phyloP scores from a whole-genome alignment of 345 rosid genomes.

The Rhodomyrtus tomentosa region DNA sequence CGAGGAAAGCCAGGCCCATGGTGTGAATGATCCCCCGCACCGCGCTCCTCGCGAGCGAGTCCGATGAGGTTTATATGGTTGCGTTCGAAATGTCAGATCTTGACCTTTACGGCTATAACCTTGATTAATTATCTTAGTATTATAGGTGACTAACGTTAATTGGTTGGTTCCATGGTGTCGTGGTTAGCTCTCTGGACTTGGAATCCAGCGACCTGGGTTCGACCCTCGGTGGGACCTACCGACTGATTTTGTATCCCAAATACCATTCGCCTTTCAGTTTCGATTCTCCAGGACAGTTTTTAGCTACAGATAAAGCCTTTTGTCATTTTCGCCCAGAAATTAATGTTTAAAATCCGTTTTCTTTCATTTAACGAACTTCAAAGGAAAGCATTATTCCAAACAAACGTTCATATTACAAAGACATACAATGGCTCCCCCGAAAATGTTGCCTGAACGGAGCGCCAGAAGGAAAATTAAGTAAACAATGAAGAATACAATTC shows the following conservation, averaged over 20 bases:
- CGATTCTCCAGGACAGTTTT: background rate
- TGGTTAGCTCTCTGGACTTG: conserved; percentile 61
- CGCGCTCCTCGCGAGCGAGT: background rate
- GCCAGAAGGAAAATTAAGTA: background rate
- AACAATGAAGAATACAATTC: background rate
- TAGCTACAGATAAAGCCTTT: no score
- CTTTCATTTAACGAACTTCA: background rate
- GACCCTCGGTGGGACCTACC: conserved; percentile 80
- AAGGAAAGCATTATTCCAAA: background rate
- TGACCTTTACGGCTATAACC: background rate
- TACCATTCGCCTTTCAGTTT: background rate
- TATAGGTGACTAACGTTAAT: no score
- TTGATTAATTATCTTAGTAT: background rate
- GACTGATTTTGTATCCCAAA: background rate
- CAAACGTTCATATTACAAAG: background rate
- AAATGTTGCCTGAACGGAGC: background rate
- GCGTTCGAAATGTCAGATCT: background rate
- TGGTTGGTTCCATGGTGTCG: background rate
- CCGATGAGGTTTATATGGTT: background rate
- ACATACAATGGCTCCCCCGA: background rate
- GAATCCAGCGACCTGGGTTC: conserved; percentile 99
- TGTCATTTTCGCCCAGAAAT: background rate
- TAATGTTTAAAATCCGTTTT: background rate
- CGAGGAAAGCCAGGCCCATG: background rate
- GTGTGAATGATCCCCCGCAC: background rate